These are phyloP conservation scores for Chalaropsis ovoidea DNA, from an alignment of 2,329 filamentous ascomycete genomes.

Conservation along the genomic window DNA sequence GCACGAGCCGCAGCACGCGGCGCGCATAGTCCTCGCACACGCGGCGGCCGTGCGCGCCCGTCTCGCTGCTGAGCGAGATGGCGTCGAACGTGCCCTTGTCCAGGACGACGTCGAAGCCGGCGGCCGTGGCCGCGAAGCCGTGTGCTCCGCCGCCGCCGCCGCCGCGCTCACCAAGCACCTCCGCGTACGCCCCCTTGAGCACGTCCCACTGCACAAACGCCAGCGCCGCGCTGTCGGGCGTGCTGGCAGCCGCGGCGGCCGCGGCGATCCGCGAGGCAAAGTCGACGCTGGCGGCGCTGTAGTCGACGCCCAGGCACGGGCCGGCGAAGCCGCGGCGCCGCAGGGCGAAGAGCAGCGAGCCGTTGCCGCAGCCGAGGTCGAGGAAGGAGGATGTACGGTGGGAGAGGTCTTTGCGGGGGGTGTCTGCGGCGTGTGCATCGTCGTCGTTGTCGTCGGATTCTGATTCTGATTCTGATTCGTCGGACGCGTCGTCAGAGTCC, in stretches of 20 bases:
- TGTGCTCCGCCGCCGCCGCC: not conserved
- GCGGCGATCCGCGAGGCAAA: constrained; percentile 57
- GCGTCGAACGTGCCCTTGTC: constrained; percentile 99
- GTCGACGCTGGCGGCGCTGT: constrained; percentile 62
- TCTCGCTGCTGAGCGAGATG: constrained; percentile 61
- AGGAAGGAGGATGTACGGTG: constrained; percentile 45
- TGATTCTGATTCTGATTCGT: constrained; percentile 1
- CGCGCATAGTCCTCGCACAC: constrained; percentile 66
- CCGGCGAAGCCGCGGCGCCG: constrained; percentile 53
- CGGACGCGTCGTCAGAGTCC: constrained; percentile 28
- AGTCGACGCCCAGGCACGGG: constrained; percentile 76
- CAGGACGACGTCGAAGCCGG: constrained; percentile 79
- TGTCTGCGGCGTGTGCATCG: constrained; percentile 25
- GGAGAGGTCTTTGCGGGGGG: constrained; percentile 32
- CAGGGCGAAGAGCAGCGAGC: constrained; percentile 75
- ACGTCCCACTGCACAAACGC: constrained; percentile 54
- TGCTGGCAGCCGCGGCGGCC: constrained; percentile 29
- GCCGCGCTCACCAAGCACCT: constrained; percentile 30
- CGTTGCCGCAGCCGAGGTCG: constrained; percentile 90
- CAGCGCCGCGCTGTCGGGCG: constrained; percentile 28
- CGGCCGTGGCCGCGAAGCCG: constrained; percentile 26
- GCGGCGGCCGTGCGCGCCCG: constrained; percentile 43
- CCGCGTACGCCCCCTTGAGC: constrained; percentile 36
- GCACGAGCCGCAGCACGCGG: constrained; percentile 58
- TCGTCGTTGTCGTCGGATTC: constrained; percentile 23